Base-by-base conservation (phyloP, 1,284 basidiomycete species). In the Pseudomicrostroma phylloplanum region DNA sequence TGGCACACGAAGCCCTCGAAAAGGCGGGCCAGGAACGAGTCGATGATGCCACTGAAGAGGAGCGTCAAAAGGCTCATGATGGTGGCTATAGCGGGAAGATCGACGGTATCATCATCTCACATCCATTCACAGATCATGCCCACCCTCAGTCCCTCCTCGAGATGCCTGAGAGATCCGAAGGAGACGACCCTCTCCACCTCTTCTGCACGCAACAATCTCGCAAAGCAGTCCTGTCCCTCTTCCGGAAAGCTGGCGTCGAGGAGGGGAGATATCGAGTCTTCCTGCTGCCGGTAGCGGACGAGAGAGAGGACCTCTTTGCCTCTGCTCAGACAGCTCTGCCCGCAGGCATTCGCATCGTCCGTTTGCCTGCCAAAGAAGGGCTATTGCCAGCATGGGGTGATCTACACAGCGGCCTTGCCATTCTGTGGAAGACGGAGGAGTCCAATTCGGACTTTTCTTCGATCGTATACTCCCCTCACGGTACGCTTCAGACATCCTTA, bases 51-150 rank as follows among this genome's bases (percentile, higher is more conserved):
- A 41, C 30, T 21, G 61, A 62, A 19, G 54, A 36, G 21, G 21
- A 46, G 15, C n/a, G 48, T 0, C 6, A 15, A 41, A 36, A 36
- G 30, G 30, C 30, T 36, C 30, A 36, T 9, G 30, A 9, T 36
- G 30, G 30, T 3, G 30, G 30, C 9, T 3, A 9, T 9, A 36
- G 30, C 9, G 59, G 49, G 6, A 43, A 21, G 41, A 55, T 64
- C 21, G 62, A 64, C 46, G 62, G 59, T 15, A 46, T 64, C 36
- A 21, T 64, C 9, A 43, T 64, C 43, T 49, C 41, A 17, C 62
- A 64, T 57, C 62, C 62, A 15, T 64, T 64, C 55, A 64, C 54
- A 19, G 62, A 64, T 56, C 62, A 64, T 60, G 39, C 57, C 26
- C 62, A 64, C 55, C 59, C 62, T 25, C 21, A 58, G 17, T 56